Evolutionary conservation across 1,139 yeast species (phyloP), one percentile per base, ranked within the genome.

Genomic region (Candida sp.): DNA sequence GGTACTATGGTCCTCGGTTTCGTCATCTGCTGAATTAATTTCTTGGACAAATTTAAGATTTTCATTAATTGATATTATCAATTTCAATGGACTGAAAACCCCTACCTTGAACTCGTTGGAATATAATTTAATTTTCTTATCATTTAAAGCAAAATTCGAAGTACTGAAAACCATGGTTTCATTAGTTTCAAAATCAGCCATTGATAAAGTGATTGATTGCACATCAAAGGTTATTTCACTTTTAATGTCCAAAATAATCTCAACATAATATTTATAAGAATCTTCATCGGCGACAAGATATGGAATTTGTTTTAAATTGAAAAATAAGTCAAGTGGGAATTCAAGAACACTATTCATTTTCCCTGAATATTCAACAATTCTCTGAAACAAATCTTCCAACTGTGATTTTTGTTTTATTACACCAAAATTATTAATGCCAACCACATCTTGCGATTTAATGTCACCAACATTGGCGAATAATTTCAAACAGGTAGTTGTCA

Each of bases 371-470:
- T 54, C 46, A 8, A 49, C 39, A 37, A 66, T 49, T 45, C 58
- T 62, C 1, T 52, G 46, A 42, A 60, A 61, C 4, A 70, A 45
- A 9, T 49, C 48, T 15, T 47, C 47, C 5, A 63, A 58, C 35
- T 62, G 59, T 12, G 49, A 37, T 21, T 45, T 43, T 42, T 56
- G 49, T 55, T 63, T 58, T 36, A 59, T 48, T 35, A 60, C 46
- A 22, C 52, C 54, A 45, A 61, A 68, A 38, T 61, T 61, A 43
- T 70, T 70, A 15, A 68, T 62, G 4, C 71, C 72, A 15, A 54
- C 41, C 8, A 44, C 41, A 32, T 51, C 49, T 4, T 52, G 46
- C 5, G 42, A 46, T 9, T 55, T 55, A 19, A 30, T 29, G 7
- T 29, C 25, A 9, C 34, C 19, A 44, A 73, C 53, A 36, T 63